phyloP scores from a whole-genome alignment of 2,329 filamentous ascomycete genomes.

The Aspergillus ochraceus region DNA sequence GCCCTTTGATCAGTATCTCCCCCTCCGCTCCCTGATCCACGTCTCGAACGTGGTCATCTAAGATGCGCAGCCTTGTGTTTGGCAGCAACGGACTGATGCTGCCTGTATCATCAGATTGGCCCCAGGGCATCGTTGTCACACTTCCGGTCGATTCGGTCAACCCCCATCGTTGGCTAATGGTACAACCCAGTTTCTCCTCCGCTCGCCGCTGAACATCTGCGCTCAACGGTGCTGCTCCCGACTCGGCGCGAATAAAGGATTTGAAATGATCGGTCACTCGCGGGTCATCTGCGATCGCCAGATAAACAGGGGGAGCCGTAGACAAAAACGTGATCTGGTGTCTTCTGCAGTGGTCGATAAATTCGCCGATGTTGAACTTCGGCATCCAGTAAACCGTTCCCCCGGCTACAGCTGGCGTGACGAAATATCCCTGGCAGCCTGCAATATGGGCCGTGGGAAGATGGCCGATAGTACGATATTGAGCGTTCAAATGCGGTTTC shows the following conservation, averaged over 20 bases:
- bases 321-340: slow-evolving; percentile 57
- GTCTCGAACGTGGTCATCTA: slow-evolving; percentile 9
- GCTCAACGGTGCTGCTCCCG: slow-evolving; percentile 59
- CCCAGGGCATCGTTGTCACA: slow-evolving; percentile 18
- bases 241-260: slow-evolving; percentile 48
- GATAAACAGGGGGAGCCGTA: slow-evolving; percentile 62
- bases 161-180: slow-evolving; percentile 17
- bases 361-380: slow-evolving; percentile 57
- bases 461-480: slow-evolving; percentile 46
- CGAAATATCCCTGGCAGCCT: slow-evolving; percentile 49
- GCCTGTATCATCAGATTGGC: slow-evolving; percentile 12
- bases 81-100: slow-evolving; percentile 17
- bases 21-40: slow-evolving; percentile 10
- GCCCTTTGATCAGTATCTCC: slow-evolving; percentile 15
- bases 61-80: slow-evolving; percentile 13
- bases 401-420: slow-evolving; percentile 48
- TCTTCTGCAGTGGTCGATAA: slow-evolving; percentile 54
- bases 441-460: slow-evolving; percentile 51
- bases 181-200: slow-evolving; percentile 48
- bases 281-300: slow-evolving; percentile 59
- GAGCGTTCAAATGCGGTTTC: slow-evolving; percentile 27
- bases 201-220: slow-evolving; percentile 55
- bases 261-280: slow-evolving; percentile 58
- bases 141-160: slow-evolving; percentile 18
- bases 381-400: slow-evolving; percentile 63